These are phyloP conservation scores for Neurospora discreta DNA, from an alignment of 495 filamentous ascomycete species.

Conservation along the genomic window DNA sequence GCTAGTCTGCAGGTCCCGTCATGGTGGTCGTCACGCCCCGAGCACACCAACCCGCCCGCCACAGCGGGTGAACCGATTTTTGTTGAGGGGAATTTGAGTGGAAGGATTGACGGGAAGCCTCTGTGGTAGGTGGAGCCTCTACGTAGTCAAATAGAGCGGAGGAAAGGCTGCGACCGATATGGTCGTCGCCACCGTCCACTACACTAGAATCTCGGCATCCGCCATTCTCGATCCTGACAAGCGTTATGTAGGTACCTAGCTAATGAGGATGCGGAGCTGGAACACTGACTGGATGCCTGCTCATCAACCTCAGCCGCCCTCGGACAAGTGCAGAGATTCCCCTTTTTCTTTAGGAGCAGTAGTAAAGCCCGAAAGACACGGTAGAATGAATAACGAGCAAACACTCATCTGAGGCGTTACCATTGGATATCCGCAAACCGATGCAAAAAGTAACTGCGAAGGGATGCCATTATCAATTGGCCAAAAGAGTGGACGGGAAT, in stretches of 20 bases:
- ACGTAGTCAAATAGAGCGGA: background rate
- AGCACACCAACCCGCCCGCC: background rate
- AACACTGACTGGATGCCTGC: background rate
- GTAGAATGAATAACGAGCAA: background rate
- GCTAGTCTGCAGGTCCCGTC: background rate
- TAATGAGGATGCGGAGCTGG: background rate
- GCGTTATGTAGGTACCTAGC: background rate
- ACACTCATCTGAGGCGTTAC: background rate
- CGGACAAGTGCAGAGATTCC: background rate
- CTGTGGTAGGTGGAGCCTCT: background rate
- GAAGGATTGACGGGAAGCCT: background rate
- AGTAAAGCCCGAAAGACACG: background rate
- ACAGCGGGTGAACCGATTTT: background rate
- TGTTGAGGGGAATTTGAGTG: background rate
- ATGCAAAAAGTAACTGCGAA: background rate
- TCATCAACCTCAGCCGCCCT: background rate
- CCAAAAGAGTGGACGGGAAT: background rate
- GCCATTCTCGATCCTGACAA: background rate
- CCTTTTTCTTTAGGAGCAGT: background rate
- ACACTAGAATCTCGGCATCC: background rate
- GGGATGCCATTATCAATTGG: background rate
- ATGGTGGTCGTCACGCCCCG: background rate
- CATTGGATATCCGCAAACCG: background rate
- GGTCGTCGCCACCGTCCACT: background rate
- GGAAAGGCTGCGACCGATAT: background rate